Evolutionary conservation across 2,329 filamentous ascomycete genomes (phyloP).

Genomic region (Alternaria sp.): DNA sequence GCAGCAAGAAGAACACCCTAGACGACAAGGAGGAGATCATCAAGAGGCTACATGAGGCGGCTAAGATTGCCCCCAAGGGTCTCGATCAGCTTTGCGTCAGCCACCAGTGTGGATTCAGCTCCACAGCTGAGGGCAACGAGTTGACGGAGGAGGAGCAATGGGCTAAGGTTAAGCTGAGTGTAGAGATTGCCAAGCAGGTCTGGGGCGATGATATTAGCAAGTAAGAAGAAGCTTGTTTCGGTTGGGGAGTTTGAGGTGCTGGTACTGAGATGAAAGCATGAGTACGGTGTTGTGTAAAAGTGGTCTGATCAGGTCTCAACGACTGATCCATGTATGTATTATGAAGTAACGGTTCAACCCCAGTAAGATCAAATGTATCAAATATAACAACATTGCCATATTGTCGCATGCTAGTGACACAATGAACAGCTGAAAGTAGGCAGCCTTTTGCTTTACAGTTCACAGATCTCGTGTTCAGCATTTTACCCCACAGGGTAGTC

Average conservation of each 20-base stretch:
- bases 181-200: conserved; percentile 64
- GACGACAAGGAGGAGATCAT: conserved; percentile 56
- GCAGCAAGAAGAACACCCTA: conserved; percentile 63
- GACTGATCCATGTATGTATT: not conserved
- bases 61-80: conserved; percentile 57
- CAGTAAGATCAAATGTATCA: not conserved
- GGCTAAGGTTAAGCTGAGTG: conserved; percentile 62
- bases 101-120: conserved; percentile 65
- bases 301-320: not conserved
- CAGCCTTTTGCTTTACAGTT: not conserved
- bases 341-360: not conserved
- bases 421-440: not conserved
- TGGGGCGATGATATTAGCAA: conserved; percentile 59
- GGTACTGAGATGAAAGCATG: not conserved
- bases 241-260: not conserved
- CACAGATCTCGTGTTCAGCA: not conserved
- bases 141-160: conserved; percentile 64
- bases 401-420: not conserved
- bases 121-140: conserved; percentile 64
- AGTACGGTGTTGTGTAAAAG: not conserved
- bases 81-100: conserved; percentile 63
- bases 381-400: not conserved
- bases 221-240: not conserved
- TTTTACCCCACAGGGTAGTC: not conserved
- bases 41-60: conserved; percentile 47